A percentile compares a stretch with the other conserved stretches of the same genome.
Evolutionary conservation across 768 basidiomycete genomes (phyloP).

Genomic region (Rhodosporidiobolus sp.): DNA sequence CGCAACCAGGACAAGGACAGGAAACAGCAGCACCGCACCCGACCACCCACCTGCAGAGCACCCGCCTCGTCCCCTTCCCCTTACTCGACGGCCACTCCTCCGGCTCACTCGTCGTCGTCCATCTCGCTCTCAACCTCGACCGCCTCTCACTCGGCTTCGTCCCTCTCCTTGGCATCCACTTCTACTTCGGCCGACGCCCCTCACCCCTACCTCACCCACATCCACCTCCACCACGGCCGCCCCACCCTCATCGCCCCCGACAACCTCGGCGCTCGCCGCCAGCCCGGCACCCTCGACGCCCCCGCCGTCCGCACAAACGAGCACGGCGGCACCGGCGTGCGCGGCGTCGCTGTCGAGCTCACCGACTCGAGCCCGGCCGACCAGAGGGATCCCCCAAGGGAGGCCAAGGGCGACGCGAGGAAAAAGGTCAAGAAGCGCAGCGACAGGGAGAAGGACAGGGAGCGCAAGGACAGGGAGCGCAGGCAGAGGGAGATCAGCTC

Average conservation of each 20-base stretch:
- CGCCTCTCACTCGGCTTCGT: constrained; percentile 2
- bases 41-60: background rate
- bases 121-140: background rate
- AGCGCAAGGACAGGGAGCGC: constrained; percentile 2
- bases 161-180: background rate
- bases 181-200: constrained; percentile 9
- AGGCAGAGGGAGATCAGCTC: background rate
- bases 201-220: constrained; percentile 26
- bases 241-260: constrained; percentile 32
- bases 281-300: constrained; percentile 17
- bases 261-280: constrained; percentile 20
- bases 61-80: background rate
- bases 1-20: background rate
- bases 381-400: background rate
- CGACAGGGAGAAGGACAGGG: constrained; percentile 12
- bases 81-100: no score
- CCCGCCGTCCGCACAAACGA: background rate
- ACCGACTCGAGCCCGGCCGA: background rate
- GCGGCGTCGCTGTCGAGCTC: background rate
- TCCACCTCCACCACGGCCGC: constrained; percentile 29
- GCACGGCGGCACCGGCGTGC: constrained; percentile 4
- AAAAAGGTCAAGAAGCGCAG: constrained; percentile 1
- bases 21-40: constrained; percentile 2
- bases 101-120: background rate
- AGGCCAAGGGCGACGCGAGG: background rate